Conservation (phyloP, 148 eudicot species). For the Linanthus parryae region DNA sequence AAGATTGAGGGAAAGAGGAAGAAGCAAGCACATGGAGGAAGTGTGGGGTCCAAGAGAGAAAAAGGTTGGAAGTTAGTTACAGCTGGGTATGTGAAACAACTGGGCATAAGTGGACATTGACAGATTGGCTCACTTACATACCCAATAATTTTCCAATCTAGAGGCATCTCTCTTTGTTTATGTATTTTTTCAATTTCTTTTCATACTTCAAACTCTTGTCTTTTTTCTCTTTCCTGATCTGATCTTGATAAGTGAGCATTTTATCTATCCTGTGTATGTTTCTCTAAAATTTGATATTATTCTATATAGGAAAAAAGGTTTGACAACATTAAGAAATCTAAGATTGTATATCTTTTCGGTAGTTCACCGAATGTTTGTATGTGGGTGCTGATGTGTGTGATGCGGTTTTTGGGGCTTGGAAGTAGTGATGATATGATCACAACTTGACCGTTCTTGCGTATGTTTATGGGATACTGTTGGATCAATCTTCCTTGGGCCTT, state of each 20-base stretch:
- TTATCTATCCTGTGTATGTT: constrained; percentile 4
- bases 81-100: constrained; percentile 19
- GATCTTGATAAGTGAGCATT: constrained; percentile 27
- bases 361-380: constrained; percentile 8
- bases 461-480: too few relatives aligned
- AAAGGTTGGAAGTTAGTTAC: constrained; percentile 25
- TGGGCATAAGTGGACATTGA: constrained; percentile 21
- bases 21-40: constrained; percentile 19
- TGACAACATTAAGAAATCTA: background rate
- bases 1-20: constrained; percentile 1
- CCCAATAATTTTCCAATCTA: constrained; percentile 24
- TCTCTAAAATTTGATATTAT: background rate
- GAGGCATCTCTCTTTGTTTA: constrained; percentile 14
- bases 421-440: too few relatives aligned
- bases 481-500: too few relatives aligned
- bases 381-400: background rate
- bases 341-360: background rate
- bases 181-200: background rate
- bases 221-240: constrained; percentile 20
- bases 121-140: constrained; percentile 21
- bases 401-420: background rate
- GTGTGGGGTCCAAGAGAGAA: constrained; percentile 9
- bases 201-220: background rate
- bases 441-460: background rate
- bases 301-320: constrained; percentile 8